Evolutionary conservation across 768 basidiomycete species (phyloP), one percentile per base, ranked within the genome.

Genomic region (Lanmaoa rubissima): DNA sequence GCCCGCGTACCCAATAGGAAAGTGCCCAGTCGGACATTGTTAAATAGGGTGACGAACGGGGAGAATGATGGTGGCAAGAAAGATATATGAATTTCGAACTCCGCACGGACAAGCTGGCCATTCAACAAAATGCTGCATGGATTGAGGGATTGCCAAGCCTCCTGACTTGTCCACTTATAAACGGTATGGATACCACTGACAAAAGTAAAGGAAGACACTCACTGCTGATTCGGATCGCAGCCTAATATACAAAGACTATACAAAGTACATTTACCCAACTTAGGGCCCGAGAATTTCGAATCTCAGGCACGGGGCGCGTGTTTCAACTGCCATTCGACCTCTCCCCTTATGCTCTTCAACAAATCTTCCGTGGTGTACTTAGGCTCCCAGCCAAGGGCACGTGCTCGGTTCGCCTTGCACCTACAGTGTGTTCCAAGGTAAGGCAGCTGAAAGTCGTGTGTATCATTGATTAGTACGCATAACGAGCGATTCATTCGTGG

Each of bases 291-390:
- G 7, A 40, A 34, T 53, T n/a, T 19, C 16, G 17, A 3, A 12
- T 40, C 32, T 51, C 45, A 63, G 6, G 51, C 51, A n/a, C 26
- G 4, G 2, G 51, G 21, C 1, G 34, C 21, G 21, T 59, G 14
- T 26, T 58, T 50, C 48, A 70, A 42, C 26, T 68, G 51, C 54
- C 44, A 55, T 44, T 72, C 59, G 8, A 62, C 63, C 28, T 70
- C 67, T 13, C 13, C 51, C 50, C 31, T 57, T 16, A 70, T 32
- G 47, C 65, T 60, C 31, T 51, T 57, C 39, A 61, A 39, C 32
- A 72, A 10, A 21, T 70, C 69, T 7, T 69, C 62, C 0, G 57
- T 49, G 0, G 74, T 74, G 51, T 77, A n/a, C 42, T 63, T 73
- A 4, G 71, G 68, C 41, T 63, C 39, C 72, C 72, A 72, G 1